Conservation (phyloP, 805 yeast species). For the Barnettozyma wickerhamii region DNA sequence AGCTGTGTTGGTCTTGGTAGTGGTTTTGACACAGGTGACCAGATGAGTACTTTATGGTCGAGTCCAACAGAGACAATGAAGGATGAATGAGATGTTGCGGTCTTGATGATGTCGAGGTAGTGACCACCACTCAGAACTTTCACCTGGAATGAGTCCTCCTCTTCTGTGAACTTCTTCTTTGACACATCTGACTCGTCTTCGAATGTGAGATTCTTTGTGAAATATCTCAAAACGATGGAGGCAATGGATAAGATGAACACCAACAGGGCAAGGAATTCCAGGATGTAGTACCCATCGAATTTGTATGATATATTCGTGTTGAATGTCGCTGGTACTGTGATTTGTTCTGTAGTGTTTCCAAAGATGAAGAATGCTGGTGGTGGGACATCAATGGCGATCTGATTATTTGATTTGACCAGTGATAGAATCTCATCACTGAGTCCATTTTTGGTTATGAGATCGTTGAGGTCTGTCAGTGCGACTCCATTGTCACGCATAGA, state of each 20-base stretch:
- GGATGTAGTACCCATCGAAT: slow-evolving; percentile 45
- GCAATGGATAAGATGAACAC: slow-evolving; percentile 48
- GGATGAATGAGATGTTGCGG: slow-evolving; percentile 55
- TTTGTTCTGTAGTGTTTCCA: neutral
- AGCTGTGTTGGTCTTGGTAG: slow-evolving; percentile 42
- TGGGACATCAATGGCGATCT: neutral
- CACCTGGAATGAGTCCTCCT: slow-evolving; percentile 26
- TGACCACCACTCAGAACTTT: slow-evolving; percentile 50
- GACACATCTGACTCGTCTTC: slow-evolving; percentile 22
- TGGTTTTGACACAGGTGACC: slow-evolving; percentile 62
- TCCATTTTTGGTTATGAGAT: slow-evolving; percentile 17
- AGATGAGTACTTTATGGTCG: slow-evolving; percentile 65
- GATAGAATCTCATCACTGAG: slow-evolving; percentile 19
- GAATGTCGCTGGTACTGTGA: slow-evolving; percentile 8
- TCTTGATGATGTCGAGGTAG: slow-evolving; percentile 55
- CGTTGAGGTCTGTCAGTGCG: slow-evolving; percentile 4
- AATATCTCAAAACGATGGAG: slow-evolving; percentile 38
- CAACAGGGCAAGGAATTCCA: slow-evolving; percentile 52
- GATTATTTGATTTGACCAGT: neutral
- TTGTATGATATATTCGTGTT: slow-evolving; percentile 31
- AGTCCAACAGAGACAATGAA: slow-evolving; percentile 68
- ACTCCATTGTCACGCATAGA: neutral
- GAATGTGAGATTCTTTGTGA: slow-evolving; percentile 24
- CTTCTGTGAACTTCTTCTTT: slow-evolving; percentile 11
- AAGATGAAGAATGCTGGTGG: slow-evolving; percentile 1